Evolutionary conservation across 208 protist species (phyloP), one percentile per base, ranked within the genome.

Genomic region (Trypanosoma scelopori): DNA sequence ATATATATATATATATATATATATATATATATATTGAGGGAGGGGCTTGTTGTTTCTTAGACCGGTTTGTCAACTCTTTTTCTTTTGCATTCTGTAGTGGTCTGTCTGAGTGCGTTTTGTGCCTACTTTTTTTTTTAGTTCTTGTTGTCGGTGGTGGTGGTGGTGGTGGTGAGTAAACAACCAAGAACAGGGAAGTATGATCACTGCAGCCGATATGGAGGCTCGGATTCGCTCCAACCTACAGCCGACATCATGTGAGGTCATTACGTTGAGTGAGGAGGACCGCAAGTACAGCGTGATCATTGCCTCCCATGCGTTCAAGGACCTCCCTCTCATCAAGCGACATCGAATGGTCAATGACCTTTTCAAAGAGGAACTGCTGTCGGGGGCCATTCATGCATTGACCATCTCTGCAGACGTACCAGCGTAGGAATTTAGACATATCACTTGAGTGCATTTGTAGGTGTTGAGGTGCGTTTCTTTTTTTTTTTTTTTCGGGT

Each of bases 321-420:
- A 74, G 6, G 78, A 66, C 32, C 53, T 89, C 12, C 35, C 84
- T 15, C 76, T 93, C 35, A 48, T 93, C 16, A 74, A 91, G 43
- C 75, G 87, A 15, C 87, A 93, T 57, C 75, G 84, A 43, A 82
- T 83, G 68, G 77, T 93, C 35, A 90, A 89, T 62, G 69, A 79
- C 25, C 48, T 93, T 32, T 93, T 93, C 61, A 76, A 83, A 39
- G 72, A 88, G 35, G 81, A 91, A 61, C 71, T 93, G 2, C 65
- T 82, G 1, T 84, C 79, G 1, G 84, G 84, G n/a, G 63, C 57
- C 5, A 90, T 93, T 63, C 87, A 93, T 59, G 87, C 87, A 25
- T 51, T 93, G 35, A 81, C 71, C 28, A 93, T 93, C 27, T 74
- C 64, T 13, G 85, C 85, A 23, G 81, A 81, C 27, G 75, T 78